A percentile compares a stretch with the other conserved stretches of the same genome.
Evolutionary conservation across 306 rosid genomes (phyloP).

Genomic region (Malus sylvestris): DNA sequence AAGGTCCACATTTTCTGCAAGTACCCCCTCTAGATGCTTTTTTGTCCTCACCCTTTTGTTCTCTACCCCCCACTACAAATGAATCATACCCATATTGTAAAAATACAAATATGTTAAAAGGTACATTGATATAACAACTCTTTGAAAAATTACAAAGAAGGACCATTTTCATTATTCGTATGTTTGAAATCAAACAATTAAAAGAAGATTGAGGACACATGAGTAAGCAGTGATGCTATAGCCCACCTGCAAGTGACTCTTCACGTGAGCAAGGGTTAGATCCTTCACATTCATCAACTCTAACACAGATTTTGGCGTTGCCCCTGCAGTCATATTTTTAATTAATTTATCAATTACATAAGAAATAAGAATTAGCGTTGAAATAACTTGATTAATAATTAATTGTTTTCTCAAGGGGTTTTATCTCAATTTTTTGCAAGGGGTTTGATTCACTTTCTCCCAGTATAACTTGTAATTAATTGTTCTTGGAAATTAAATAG

Average conservation of each 20-base stretch:
- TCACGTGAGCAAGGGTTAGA: slow-evolving; percentile 96
- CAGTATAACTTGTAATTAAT: no score
- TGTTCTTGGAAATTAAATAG: not conserved
- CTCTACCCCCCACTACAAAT: slow-evolving; percentile 40
- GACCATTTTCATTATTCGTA: not conserved
- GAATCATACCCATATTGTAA: slow-evolving; percentile 10
- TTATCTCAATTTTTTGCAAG: no score
- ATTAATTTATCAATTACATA: not conserved
- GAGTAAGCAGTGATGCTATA: slow-evolving; percentile 3
- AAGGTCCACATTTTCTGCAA: slow-evolving; percentile 29
- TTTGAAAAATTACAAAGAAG: not conserved
- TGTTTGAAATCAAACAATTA: not conserved
- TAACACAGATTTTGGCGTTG: slow-evolving; percentile 89
- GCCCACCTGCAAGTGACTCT: slow-evolving; percentile 96
- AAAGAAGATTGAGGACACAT: slow-evolving; percentile 13
- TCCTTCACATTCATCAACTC: slow-evolving; percentile 94
- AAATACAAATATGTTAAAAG: not conserved
- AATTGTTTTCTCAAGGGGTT: not conserved
- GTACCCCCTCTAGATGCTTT: slow-evolving; percentile 39
- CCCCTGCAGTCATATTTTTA: slow-evolving; percentile 39
- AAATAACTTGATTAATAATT: no score
- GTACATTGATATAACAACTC: not conserved
- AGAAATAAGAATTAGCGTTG: not conserved
- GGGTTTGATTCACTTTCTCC: no score
- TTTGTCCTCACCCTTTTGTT: slow-evolving; percentile 54